These are phyloP conservation scores for Ophiostoma himal-ulmi DNA, from an alignment of 2,329 filamentous ascomycete genomes.

Conservation along the genomic window DNA sequence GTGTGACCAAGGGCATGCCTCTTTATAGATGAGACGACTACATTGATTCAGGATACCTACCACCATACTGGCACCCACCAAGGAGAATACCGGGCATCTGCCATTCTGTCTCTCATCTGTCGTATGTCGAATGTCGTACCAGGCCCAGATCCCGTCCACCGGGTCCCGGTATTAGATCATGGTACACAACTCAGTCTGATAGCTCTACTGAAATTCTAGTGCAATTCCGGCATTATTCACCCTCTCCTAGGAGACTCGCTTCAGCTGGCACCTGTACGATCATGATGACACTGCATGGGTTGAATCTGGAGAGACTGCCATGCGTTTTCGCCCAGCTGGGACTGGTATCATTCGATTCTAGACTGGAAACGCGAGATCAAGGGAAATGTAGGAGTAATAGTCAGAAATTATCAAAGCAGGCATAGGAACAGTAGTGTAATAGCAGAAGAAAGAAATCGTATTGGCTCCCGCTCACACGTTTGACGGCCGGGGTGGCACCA, in stretches of 20 bases:
- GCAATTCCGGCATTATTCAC: too few relatives aligned
- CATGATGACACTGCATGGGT: conserved; percentile 3
- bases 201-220: too few relatives aligned
- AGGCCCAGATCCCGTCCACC: conserved; percentile 5
- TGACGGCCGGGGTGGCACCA: conserved; percentile 18
- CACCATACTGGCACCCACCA: not conserved
- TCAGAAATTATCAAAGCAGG: not conserved
- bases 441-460: not conserved
- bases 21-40: conserved; percentile 5
- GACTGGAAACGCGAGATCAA: conserved; percentile 20
- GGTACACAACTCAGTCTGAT: too few relatives aligned
- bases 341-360: conserved; percentile 20
- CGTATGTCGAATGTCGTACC: conserved; percentile 2
- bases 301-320: not conserved
- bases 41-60: not conserved
- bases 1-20: not conserved
- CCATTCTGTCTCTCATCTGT: not conserved
- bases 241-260: too few relatives aligned
- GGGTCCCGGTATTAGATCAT: not conserved
- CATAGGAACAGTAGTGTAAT: not conserved
- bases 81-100: conserved; percentile 6
- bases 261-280: not conserved
- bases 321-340: not conserved
- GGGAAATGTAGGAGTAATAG: conserved; percentile 15
- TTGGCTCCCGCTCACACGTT: conserved; percentile 9